A percentile compares a stretch with the other conserved stretches of the same genome.
Evolutionary conservation across 345 rosid genomes (phyloP).

Genomic region (Diplotaxis tenuifolia): DNA sequence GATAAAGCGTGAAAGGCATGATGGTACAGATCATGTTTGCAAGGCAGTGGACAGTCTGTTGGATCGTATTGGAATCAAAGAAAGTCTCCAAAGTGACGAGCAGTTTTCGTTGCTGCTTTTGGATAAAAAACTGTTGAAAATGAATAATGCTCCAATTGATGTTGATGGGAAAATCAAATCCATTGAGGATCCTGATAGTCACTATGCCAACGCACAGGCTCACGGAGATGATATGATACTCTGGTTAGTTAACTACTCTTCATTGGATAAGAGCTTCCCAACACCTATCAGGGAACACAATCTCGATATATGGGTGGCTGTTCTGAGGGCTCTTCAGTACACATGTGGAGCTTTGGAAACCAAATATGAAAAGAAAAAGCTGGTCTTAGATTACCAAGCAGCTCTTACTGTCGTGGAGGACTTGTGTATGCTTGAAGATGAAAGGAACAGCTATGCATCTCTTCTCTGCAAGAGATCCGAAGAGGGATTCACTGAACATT

Average conservation of each 20-base stretch:
- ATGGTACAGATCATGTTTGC: slow-evolving; percentile 3
- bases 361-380: slow-evolving; percentile 6
- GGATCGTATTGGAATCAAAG: neutral
- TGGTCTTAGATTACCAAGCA: neutral
- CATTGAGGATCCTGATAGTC: neutral
- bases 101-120: slow-evolving; percentile 18
- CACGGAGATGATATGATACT: slow-evolving; percentile 27
- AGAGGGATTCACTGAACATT: neutral
- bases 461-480: slow-evolving; percentile 10
- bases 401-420: neutral
- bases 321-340: slow-evolving; percentile 23
- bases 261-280: slow-evolving; percentile 16
- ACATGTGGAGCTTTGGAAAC: slow-evolving; percentile 9
- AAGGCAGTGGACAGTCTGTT: slow-evolving; percentile 16
- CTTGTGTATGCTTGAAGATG: neutral
- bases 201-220: slow-evolving; percentile 17
- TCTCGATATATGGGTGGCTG: slow-evolving; percentile 26
- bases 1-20: slow-evolving; percentile 8
- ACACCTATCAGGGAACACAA: slow-evolving; percentile 16
- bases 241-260: slow-evolving; percentile 17
- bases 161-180: neutral
- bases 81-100: neutral
- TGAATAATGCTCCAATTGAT: neutral
- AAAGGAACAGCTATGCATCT: slow-evolving; percentile 26
- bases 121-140: slow-evolving; percentile 18